Evolutionary conservation across 129 eudicot species (phyloP), one percentile per base, ranked within the genome.

Genomic region (Sambucus nigra): DNA sequence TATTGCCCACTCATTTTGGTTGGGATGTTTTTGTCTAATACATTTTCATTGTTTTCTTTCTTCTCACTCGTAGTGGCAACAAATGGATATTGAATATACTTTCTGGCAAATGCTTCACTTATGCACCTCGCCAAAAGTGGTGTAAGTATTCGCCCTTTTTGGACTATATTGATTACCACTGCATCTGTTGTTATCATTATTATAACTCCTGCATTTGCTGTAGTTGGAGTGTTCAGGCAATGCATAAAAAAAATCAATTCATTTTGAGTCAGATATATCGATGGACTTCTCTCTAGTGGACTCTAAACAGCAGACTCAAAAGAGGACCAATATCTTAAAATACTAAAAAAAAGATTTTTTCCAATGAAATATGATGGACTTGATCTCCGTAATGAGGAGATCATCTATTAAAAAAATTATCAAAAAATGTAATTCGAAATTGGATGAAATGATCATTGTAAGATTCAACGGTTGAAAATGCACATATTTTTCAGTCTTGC

Each of bases 31-130:
- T 57, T 59, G 7, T 48, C 45, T 55, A 63, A 60, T 40, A 42
- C 35, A 54, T 67, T 15, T 48, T 8, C 13, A 7, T 12, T 33
- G 2, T 24, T 46, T 65, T 53, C 35, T 19, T 45, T 49, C 13
- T 52, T 10, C 58, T 65, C 61, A 29, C 58, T 61, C 58, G 70
- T 62, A 92, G 99, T 92, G 99, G 99, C 95, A 78, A 77, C 99
- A 92, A 82, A 92, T 92, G 99, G 99, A 92, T 62, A 73, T 92
- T 60, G 99, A 92, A 71, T 92, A 86, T 68, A 82, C 96, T 46
- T 92, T 92, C 69, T 92, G 96, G 99, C 99, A 86, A 77, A 92
- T 92, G 96, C 83, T 92, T 80, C 88, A 92, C 65, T 76, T 92
- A 22, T 92, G 99, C 59, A 92, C 94, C 68, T 82, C 99, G 0